These are phyloP conservation scores for Boletus rubescentipes DNA, from an alignment of 768 basidiomycete species.

Conservation along the genomic window DNA sequence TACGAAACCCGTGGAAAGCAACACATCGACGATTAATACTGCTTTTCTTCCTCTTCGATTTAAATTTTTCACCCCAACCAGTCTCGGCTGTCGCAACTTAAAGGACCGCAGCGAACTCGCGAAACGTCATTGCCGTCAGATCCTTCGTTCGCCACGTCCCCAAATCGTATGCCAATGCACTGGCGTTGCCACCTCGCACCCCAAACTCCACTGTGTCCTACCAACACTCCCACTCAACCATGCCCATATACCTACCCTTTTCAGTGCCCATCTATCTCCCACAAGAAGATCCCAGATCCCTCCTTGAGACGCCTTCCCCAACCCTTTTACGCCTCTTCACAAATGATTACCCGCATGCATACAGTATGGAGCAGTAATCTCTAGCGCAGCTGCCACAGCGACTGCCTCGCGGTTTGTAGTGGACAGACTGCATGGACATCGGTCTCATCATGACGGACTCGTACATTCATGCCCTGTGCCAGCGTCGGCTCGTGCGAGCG, in stretches of 20 bases:
- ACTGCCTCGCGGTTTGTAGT: background rate
- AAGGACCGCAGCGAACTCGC: background rate
- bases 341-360: too few relatives aligned
- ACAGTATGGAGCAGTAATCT: too few relatives aligned
- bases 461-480: background rate
- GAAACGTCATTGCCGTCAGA: background rate
- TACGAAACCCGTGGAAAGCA: too few relatives aligned
- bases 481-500: background rate
- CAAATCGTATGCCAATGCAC: background rate
- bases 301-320: background rate
- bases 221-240: too few relatives aligned
- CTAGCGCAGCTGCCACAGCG: background rate
- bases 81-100: background rate
- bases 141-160: background rate
- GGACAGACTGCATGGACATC: background rate
- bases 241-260: too few relatives aligned
- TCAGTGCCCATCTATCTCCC: background rate
- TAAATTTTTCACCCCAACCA: background rate
- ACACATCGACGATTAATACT: too few relatives aligned
- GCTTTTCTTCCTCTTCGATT: background rate
- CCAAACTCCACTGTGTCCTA: background rate
- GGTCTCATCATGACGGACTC: background rate
- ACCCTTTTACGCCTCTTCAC: too few relatives aligned
- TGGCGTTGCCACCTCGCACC: too few relatives aligned
- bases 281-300: background rate